These are phyloP conservation scores for Capsella rubella DNA, from an alignment of 441 rosid genomes.

Conservation along the genomic window DNA sequence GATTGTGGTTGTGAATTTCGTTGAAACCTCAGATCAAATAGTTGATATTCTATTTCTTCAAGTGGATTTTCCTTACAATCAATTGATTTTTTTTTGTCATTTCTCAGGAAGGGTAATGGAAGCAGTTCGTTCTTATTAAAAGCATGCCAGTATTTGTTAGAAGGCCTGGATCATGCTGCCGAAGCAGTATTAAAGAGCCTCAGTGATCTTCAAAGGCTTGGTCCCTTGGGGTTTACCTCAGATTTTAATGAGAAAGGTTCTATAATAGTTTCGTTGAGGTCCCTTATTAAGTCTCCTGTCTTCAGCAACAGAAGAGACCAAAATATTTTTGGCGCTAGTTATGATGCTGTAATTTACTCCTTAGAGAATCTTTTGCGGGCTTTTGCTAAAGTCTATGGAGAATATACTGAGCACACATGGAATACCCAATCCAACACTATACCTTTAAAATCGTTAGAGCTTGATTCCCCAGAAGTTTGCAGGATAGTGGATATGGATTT, in stretches of 20 bases:
- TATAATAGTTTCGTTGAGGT: slow-evolving; percentile 66
- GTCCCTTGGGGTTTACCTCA: slow-evolving; percentile 55
- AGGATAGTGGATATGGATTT: slow-evolving; percentile 89
- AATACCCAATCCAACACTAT: slow-evolving; percentile 51
- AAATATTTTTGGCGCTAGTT: slow-evolving; percentile 51
- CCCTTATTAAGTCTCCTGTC: slow-evolving; percentile 67
- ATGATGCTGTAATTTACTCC: slow-evolving; percentile 56
- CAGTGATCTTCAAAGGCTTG: slow-evolving; percentile 59
- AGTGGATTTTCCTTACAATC: slow-evolving; percentile 23
- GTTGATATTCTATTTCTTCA: slow-evolving; percentile 13
- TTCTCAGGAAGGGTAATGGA: slow-evolving; percentile 69
- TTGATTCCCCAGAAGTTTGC: slow-evolving; percentile 54
- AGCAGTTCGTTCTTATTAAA: slow-evolving; percentile 63
- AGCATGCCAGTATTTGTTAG: slow-evolving; percentile 62
- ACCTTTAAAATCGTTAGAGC: slow-evolving; percentile 45
- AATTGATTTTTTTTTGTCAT: slow-evolving; percentile 31
- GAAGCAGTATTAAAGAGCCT: slow-evolving; percentile 54
- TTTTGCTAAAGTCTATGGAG: slow-evolving; percentile 62
- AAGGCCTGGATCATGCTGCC: slow-evolving; percentile 66
- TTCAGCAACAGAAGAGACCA: slow-evolving; percentile 58
- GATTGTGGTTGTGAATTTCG: slow-evolving; percentile 30
- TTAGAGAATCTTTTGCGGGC: slow-evolving; percentile 73
- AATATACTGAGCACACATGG: slow-evolving; percentile 55
- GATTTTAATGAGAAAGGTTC: slow-evolving; percentile 56
- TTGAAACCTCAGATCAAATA: slow-evolving; percentile 24